These are phyloP conservation scores for Geosiphon pyriformis DNA, from an alignment of 192 early-diverging fungal genomes.

Conservation along the genomic window DNA sequence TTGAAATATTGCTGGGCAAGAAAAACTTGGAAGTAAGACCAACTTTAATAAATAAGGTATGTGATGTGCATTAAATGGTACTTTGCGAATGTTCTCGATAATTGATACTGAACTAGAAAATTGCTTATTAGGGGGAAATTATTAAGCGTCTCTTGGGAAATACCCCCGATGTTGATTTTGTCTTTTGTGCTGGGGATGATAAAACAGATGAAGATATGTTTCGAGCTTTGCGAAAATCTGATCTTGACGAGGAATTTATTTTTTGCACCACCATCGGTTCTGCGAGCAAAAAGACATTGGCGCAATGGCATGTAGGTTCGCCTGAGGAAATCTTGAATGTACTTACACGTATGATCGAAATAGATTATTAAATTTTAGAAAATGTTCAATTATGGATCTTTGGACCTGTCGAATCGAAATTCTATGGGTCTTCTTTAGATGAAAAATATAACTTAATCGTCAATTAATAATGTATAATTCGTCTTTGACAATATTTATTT, in stretches of 20 bases:
- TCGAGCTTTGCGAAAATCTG: slow-evolving; percentile 45
- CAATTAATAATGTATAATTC: no score
- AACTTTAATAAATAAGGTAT: slow-evolving; percentile 80
- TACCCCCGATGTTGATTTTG: slow-evolving; percentile 75
- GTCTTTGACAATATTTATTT: no score
- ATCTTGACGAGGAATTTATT: slow-evolving; percentile 32
- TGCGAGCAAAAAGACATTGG: slow-evolving; percentile 81
- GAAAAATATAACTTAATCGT: no score
- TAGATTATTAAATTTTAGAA: no score
- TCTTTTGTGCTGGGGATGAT: slow-evolving; percentile 95
- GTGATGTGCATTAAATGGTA: not conserved
- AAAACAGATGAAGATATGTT: slow-evolving; percentile 99
- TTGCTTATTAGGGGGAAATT: slow-evolving; percentile 92
- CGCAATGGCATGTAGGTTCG: slow-evolving; percentile 73
- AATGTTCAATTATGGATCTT: no score
- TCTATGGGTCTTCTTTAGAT: no score
- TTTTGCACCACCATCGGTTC: slow-evolving; percentile 82
- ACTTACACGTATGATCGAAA: no score
- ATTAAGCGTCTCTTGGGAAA: slow-evolving; percentile 73
- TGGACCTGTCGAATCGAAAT: no score
- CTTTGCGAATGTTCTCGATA: no score
- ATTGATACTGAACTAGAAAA: no score
- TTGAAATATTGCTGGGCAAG: slow-evolving; percentile 93
- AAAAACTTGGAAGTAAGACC: slow-evolving; percentile 96
- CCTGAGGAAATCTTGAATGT: slow-evolving; percentile 49